Base-by-base conservation (phyloP, 768 basidiomycete genomes). In the Dioszegia aurantiaca region DNA sequence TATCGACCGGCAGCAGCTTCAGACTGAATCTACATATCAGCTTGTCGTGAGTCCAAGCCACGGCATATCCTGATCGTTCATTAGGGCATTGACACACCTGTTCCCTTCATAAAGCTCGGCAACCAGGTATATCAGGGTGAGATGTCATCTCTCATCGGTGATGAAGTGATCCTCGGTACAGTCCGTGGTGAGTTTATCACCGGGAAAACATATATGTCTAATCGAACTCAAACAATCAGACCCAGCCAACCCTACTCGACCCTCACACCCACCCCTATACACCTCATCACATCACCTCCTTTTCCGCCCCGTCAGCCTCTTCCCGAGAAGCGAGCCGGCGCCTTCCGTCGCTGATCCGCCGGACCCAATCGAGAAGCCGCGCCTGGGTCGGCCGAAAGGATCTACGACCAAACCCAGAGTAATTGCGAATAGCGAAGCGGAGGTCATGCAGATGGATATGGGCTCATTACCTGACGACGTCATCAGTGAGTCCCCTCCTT, bases 41-140 rank as follows among this genome's bases (percentile, higher is more conserved):
- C 62, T 72, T 19, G 61, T 72, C 37, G 65, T 69, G 30, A 41
- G 60, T 60, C 40, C n/a, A n/a, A n/a, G 57, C 23, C 24, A 30
- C n/a, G 14, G 21, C 4, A 21, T 23, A n/a, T 55, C 28, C 61
- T 43, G 52, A 59, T 39, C 60, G 1, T n/a, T n/a, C n/a, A 59
- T 60, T 9, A 67, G 45, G 61, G 68, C 24, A 77, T 81, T 23
- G 85, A 88, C 67, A 83, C 85, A 11, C 79, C 86, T 2, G 78
- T 82, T 19, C 87, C 87, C 2, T 83, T 92, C 58, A 76, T 90
- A 11, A 77, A 72, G 40, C 30, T 72, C 9, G 68, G 68, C 2
- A 65, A 67, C 55, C 65, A 67, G 46, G 42, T 68, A 5, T 68
- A 62, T 58, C 65, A 67, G 47, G 70, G 70, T 2, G 55, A 69